These are phyloP conservation scores for Xylaria scruposa DNA, from an alignment of 495 filamentous ascomycete genomes.

Conservation along the genomic window DNA sequence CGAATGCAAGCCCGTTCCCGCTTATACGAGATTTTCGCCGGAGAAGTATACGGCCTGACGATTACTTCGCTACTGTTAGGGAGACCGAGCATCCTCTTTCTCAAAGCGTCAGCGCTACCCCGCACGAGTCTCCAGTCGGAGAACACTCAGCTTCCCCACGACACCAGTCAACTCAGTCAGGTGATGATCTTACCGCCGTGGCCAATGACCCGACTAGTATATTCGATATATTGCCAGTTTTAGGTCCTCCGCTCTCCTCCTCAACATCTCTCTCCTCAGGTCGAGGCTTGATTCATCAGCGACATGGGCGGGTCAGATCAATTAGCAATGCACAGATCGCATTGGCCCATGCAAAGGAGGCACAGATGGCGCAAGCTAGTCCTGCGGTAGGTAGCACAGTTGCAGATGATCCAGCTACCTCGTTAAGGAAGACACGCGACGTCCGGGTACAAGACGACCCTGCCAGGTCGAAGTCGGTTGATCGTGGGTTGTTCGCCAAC, in stretches of 20 bases:
- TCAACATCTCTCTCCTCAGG: slow-evolving; percentile 44
- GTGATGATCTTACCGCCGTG: slow-evolving; percentile 46
- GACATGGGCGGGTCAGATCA: slow-evolving; percentile 50
- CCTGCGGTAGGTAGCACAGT: slow-evolving; percentile 52
- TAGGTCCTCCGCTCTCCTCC: slow-evolving; percentile 65
- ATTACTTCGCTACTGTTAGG: slow-evolving; percentile 63
- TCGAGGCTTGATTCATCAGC: slow-evolving; percentile 33
- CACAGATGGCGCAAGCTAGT: slow-evolving; percentile 52
- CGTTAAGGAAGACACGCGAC: slow-evolving; percentile 52
- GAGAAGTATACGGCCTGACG: slow-evolving; percentile 74
- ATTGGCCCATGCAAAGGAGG: slow-evolving; percentile 46
- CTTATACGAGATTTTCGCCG: slow-evolving; percentile 61
- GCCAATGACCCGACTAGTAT: slow-evolving; percentile 48
- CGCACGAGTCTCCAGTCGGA: slow-evolving; percentile 57
- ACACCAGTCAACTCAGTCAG: slow-evolving; percentile 52
- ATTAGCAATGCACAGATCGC: slow-evolving; percentile 63
- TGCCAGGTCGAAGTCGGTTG: slow-evolving; percentile 60
- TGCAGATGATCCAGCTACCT: slow-evolving; percentile 46
- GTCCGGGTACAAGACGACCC: slow-evolving; percentile 55
- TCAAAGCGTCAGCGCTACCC: slow-evolving; percentile 79
- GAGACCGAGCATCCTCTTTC: slow-evolving; percentile 79
- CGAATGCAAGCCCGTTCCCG: slow-evolving; percentile 45
- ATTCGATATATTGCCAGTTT: slow-evolving; percentile 44
- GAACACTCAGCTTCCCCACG: slow-evolving; percentile 42
- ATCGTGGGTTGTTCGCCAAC: slow-evolving; percentile 60